These are phyloP conservation scores for Psilocybe cyanescens DNA, from an alignment of 768 basidiomycete species.

Conservation along the genomic window DNA sequence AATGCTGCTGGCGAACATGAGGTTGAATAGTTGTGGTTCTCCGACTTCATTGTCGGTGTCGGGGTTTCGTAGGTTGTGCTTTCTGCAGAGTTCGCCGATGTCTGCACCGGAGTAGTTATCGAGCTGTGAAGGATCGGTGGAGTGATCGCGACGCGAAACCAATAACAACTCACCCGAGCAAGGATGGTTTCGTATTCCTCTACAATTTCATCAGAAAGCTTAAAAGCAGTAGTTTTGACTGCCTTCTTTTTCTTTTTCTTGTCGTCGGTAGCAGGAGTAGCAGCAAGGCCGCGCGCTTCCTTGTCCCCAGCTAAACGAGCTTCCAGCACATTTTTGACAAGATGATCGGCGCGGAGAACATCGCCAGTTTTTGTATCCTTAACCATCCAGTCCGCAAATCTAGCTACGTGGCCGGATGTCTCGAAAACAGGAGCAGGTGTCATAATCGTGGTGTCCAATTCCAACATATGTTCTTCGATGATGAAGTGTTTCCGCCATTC, in stretches of 20 bases:
- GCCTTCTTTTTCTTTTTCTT: slow-evolving; percentile 82
- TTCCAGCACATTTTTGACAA: slow-evolving; percentile 91
- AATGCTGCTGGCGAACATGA: slow-evolving; percentile 98
- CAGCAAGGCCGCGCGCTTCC: slow-evolving; percentile 81
- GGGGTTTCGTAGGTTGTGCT: slow-evolving; percentile 83
- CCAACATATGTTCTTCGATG: slow-evolving; percentile 97
- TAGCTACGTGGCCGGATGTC: slow-evolving; percentile 95
- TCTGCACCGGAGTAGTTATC: slow-evolving; percentile 94
- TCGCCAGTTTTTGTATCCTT: slow-evolving; percentile 96
- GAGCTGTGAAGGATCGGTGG: slow-evolving; percentile 49
- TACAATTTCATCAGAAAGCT: slow-evolving; percentile 74
- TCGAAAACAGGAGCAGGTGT: slow-evolving; percentile 94
- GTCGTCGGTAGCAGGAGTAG: slow-evolving; percentile 60
- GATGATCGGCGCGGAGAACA: slow-evolving; percentile 94
- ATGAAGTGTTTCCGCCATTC: slow-evolving; percentile 99
- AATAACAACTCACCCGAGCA: slow-evolving; percentile 73
- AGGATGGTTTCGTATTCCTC: slow-evolving; percentile 81
- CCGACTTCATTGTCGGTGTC: slow-evolving; percentile 92
- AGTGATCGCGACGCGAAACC: too few relatives aligned
- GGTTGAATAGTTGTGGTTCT: slow-evolving; percentile 95
- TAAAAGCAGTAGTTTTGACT: slow-evolving; percentile 68
- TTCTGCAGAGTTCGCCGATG: slow-evolving; percentile 84
- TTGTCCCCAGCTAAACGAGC: slow-evolving; percentile 88
- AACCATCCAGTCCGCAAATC: slow-evolving; percentile 99
- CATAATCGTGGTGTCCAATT: slow-evolving; percentile 98